phyloP scores from a whole-genome alignment of 2,329 filamentous ascomycete species.

The Penicillium sp. region DNA sequence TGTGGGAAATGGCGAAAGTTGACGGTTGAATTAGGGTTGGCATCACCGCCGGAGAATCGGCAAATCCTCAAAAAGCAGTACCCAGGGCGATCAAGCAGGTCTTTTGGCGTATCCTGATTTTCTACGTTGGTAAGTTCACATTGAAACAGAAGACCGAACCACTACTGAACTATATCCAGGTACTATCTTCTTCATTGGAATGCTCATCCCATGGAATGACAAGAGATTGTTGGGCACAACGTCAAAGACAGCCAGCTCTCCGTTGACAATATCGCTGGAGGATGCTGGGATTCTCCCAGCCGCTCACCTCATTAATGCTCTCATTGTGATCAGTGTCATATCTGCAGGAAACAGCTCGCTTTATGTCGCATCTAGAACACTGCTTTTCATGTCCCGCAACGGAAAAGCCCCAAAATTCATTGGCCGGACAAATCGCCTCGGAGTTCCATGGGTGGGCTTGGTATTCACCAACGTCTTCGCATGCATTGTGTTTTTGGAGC shows the following conservation, averaged over 20 bases:
- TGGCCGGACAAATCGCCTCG: constrained; percentile 64
- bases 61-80: constrained; percentile 47
- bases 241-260: constrained; percentile 65
- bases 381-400: constrained; percentile 73
- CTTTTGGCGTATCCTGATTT: constrained; percentile 49
- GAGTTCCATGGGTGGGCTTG: constrained; percentile 60
- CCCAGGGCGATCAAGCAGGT: constrained; percentile 45
- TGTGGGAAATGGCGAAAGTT: background rate
- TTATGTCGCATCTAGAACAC: constrained; percentile 72
- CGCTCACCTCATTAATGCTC: constrained; percentile 73
- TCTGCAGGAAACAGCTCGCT: constrained; percentile 72
- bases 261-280: constrained; percentile 71
- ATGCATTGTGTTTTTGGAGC: constrained; percentile 35
- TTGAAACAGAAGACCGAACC: background rate
- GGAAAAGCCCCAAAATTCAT: constrained; percentile 69
- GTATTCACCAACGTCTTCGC: constrained; percentile 69
- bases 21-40: constrained; percentile 29
- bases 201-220: constrained; percentile 70
- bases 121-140: constrained; percentile 54
- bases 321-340: constrained; percentile 71
- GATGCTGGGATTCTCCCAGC: constrained; percentile 71
- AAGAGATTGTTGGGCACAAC: constrained; percentile 59
- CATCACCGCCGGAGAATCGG: constrained; percentile 36
- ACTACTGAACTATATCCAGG: constrained; percentile 39
- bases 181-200: constrained; percentile 69